Evolutionary conservation across 805 yeast genomes (phyloP).

Genomic region (Zygosaccharomyces gambellarensis): DNA sequence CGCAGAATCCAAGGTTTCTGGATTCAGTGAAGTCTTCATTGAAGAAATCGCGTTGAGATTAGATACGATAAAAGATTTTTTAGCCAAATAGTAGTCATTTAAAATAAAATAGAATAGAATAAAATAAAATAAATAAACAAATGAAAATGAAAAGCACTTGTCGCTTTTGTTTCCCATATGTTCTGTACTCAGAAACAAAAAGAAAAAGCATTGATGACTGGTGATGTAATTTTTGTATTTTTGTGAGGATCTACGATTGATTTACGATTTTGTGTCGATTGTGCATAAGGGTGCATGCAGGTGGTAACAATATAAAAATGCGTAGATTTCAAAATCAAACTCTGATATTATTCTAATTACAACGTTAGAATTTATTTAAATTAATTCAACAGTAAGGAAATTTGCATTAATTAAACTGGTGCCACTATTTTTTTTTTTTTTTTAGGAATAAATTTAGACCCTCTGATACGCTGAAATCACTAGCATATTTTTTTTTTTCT

Average conservation of each 20-base stretch:
- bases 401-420: not conserved
- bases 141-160: not conserved
- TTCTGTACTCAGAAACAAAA: no score
- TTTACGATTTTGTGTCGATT: not conserved
- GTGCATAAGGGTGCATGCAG: not conserved
- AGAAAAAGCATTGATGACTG: no score
- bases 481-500: not conserved
- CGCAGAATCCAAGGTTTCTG: slow-evolving; percentile 53
- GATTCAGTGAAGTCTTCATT: slow-evolving; percentile 59
- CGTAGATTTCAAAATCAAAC: not conserved
- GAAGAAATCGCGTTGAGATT: slow-evolving; percentile 53
- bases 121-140: not conserved
- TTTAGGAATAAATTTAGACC: not conserved
- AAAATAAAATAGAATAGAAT: not conserved
- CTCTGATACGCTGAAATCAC: not conserved
- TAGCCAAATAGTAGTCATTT: slow-evolving; percentile 11
- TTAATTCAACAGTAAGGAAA: not conserved
- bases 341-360: not conserved
- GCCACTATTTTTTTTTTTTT: not conserved
- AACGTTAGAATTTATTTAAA: not conserved
- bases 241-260: not conserved
- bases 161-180: no score
- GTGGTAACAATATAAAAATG: not conserved
- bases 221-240: not conserved
- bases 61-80: slow-evolving; percentile 26